Conservation (phyloP, 2,329 filamentous ascomycete genomes). For the Trichoderma atrobrunneum region DNA sequence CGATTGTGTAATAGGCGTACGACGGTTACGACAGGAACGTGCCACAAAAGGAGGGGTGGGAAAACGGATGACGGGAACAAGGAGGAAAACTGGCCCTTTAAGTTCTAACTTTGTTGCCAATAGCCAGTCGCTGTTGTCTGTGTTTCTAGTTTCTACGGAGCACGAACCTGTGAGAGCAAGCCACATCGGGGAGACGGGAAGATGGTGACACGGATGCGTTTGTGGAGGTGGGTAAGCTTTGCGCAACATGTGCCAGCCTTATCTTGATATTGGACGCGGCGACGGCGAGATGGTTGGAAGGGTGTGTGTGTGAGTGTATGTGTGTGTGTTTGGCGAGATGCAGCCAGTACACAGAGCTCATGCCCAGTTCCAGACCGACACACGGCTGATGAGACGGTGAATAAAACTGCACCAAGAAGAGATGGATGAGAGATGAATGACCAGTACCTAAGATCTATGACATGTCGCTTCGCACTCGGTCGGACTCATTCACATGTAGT, state of each 20-base stretch:
- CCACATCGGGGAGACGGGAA: constrained; percentile 7
- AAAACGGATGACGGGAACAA: constrained; percentile 2
- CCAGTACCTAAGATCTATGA: not conserved
- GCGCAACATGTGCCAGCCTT: constrained; percentile 4
- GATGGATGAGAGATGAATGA: not conserved
- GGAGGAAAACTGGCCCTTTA: not conserved
- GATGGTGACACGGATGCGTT: not conserved
- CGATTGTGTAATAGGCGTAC: constrained; percentile 20
- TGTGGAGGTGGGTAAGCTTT: constrained; percentile 18
- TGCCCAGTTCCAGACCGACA: constrained; percentile 11
- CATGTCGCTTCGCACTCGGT: not conserved
- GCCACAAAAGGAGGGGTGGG: constrained; percentile 13
- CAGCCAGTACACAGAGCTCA: not conserved
- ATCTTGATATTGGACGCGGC: constrained; percentile 13
- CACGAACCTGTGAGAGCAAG: not conserved
- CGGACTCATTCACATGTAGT: not conserved
- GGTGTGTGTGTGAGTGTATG: not conserved
- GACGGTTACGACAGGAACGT: constrained; percentile 18
- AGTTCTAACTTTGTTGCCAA: not conserved
- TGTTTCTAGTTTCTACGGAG: not conserved
- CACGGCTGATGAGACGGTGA: not conserved
- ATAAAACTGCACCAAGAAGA: not conserved
- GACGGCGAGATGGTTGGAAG: not conserved
- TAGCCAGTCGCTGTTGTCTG: not conserved
- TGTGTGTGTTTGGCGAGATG: not conserved